phyloP scores from a whole-genome alignment of 2,329 filamentous ascomycete species.

The Arthroderma uncinatum region DNA sequence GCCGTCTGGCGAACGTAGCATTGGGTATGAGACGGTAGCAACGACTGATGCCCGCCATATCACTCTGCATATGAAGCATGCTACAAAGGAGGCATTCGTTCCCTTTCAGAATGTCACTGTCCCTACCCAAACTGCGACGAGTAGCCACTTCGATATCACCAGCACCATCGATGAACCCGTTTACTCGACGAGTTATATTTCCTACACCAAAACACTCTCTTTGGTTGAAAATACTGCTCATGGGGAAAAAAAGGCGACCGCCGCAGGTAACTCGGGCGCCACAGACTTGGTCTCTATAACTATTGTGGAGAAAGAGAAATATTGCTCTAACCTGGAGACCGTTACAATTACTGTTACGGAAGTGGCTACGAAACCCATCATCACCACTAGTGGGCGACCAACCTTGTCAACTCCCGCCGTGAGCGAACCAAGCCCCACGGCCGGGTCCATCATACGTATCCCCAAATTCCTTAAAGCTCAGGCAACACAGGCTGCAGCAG shows the following conservation, averaged over 20 bases:
- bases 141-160: background rate
- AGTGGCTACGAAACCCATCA: background rate
- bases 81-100: background rate
- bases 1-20: background rate
- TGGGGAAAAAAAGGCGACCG: background rate
- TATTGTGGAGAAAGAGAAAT: background rate
- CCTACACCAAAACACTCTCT: background rate
- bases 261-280: no score
- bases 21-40: background rate
- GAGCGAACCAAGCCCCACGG: background rate
- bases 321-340: background rate
- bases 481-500: background rate
- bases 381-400: background rate
- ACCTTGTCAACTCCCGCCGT: background rate
- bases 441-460: background rate
- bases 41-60: background rate
- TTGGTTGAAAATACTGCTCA: background rate
- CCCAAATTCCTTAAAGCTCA: background rate
- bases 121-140: background rate
- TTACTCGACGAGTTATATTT: background rate
- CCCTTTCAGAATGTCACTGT: conserved; percentile 1
- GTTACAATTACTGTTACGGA: background rate
- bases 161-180: background rate
- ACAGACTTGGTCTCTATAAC: background rate
- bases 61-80: background rate